Conservation (phyloP, 108 stramenopile genomes). For the Cylindrotheca fusiformis region DNA sequence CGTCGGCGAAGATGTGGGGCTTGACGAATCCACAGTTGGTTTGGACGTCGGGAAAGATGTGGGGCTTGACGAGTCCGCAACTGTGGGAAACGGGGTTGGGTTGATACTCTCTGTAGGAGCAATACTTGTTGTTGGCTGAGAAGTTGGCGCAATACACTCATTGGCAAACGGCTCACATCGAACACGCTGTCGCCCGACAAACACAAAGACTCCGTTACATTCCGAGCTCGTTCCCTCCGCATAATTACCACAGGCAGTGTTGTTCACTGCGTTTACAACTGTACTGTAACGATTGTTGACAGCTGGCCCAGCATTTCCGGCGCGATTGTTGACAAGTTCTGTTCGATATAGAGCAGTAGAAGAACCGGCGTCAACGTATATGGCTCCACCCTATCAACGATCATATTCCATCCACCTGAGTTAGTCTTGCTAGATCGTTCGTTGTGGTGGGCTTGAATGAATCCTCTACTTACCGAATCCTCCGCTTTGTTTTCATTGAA, state of each 20-base stretch:
- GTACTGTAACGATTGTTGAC: slow-evolving; percentile 17
- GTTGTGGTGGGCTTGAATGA: neutral
- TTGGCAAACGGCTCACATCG: slow-evolving; percentile 10
- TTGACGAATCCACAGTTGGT: neutral
- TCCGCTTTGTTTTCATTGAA: slow-evolving; percentile 7
- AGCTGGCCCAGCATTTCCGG: slow-evolving; percentile 16
- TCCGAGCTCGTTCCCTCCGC: neutral
- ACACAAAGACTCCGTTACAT: slow-evolving; percentile 17
- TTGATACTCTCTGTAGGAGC: neutral
- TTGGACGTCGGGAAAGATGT: neutral
- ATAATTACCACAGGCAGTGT: slow-evolving; percentile 24
- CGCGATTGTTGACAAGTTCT: slow-evolving; percentile 17
- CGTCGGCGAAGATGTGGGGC: neutral
- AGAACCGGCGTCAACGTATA: slow-evolving; percentile 11
- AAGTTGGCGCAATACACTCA: slow-evolving; percentile 13
- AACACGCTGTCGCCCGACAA: neutral
- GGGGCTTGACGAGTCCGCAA: neutral
- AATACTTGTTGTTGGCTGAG: neutral
- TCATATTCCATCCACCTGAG: neutral
- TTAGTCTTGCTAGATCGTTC: neutral
- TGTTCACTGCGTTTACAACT: neutral
- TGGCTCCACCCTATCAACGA: slow-evolving; percentile 24
- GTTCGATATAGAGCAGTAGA: slow-evolving; percentile 2
- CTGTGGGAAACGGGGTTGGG: neutral
- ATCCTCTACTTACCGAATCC: slow-evolving; percentile 9